phyloP scores from a whole-genome alignment of 768 basidiomycete genomes.

The Cyclocybe aegerita region DNA sequence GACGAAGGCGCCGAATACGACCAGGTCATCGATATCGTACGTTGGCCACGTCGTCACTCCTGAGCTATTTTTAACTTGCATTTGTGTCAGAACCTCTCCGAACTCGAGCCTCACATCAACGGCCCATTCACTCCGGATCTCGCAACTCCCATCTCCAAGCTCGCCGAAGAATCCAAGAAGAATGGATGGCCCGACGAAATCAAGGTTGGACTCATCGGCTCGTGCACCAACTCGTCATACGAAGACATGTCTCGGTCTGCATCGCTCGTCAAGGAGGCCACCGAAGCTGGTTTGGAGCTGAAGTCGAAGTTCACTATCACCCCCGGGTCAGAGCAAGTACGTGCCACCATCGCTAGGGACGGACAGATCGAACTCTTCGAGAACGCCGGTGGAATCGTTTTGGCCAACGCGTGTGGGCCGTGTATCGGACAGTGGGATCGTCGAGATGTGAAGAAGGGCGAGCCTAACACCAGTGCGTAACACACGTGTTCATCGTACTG shows the following conservation, averaged over 20 bases:
- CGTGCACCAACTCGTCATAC: slow-evolving; percentile 99
- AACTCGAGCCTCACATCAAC: slow-evolving; percentile 99
- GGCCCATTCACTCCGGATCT: slow-evolving; percentile 99
- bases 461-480: slow-evolving; percentile 86
- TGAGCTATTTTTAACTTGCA: slow-evolving; percentile 6
- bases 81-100: slow-evolving; percentile 74
- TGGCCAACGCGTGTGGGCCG: slow-evolving; percentile 98
- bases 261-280: slow-evolving; percentile 88
- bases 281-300: slow-evolving; percentile 79
- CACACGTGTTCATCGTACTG: background rate
- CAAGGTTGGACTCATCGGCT: slow-evolving; percentile 96
- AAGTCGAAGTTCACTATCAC: slow-evolving; percentile 98
- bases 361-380: slow-evolving; percentile 91
- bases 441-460: slow-evolving; percentile 95
- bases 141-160: slow-evolving; percentile 97
- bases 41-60: slow-evolving; percentile 39
- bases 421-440: slow-evolving; percentile 99
- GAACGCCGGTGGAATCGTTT: slow-evolving; percentile 84
- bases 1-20: slow-evolving; percentile 93
- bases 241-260: slow-evolving; percentile 99
- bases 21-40: slow-evolving; percentile 78
- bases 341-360: slow-evolving; percentile 96
- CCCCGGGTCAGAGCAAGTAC: slow-evolving; percentile 97
- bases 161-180: slow-evolving; percentile 86
- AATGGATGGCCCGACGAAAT: slow-evolving; percentile 97